Conservation (phyloP, 176 grass and related monocot species). For the Echinochloa phyllopogon region DNA sequence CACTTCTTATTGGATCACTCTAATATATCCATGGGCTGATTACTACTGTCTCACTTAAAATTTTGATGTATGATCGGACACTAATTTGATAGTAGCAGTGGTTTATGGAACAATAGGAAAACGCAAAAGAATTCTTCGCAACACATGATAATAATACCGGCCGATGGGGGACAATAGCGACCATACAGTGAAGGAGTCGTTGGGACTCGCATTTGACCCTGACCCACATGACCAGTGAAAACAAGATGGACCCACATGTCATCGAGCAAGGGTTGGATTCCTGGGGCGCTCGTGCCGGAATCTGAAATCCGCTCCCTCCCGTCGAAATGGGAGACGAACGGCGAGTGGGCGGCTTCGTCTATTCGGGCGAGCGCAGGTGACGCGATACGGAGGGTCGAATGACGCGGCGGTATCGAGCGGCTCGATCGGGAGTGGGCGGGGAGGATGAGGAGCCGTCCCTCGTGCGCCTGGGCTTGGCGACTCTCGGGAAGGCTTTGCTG, state of each 20-base stretch:
- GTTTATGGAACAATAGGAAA: no score
- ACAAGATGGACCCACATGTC: not conserved
- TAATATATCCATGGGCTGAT: no score
- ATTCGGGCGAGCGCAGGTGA: not conserved
- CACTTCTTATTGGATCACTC: no score
- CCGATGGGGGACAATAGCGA: no score
- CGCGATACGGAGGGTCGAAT: not conserved
- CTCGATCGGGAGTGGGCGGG: not conserved
- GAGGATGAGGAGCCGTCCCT: not conserved
- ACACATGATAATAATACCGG: no score
- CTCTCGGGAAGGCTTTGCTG: not conserved
- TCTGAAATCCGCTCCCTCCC: not conserved
- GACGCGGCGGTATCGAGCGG: not conserved
- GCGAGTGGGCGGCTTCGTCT: not conserved
- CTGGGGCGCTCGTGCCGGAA: not conserved
- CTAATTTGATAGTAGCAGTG: no score
- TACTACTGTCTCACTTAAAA: no score
- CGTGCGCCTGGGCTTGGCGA: not conserved
- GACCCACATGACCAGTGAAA: not conserved
- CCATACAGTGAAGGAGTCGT: no score
- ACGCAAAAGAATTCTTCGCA: no score
- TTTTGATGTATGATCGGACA: no score
- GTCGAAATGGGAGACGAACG: not conserved
- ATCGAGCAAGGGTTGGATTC: not conserved
- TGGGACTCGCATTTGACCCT: not conserved